Base-by-base conservation (phyloP, 345 rosid genomes). In the Brassica carinata region DNA sequence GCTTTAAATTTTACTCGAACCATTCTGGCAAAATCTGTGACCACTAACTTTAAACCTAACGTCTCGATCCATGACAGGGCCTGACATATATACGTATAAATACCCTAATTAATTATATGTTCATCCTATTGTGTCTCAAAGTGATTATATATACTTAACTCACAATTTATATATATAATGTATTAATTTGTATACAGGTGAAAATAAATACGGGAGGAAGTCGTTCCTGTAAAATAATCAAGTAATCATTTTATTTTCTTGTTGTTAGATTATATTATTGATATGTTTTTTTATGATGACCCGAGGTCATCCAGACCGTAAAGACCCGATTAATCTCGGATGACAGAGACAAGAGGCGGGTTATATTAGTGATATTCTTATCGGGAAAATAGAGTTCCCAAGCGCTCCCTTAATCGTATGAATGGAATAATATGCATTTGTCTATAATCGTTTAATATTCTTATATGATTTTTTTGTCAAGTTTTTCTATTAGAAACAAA, bases 21-120 rank as follows among this genome's bases (percentile, higher is more conserved):
- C 73, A 73, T 30, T 34, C 77, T 73, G 77, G 77, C 82, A 66
- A 57, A 79, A 57, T 58, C 17, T 73, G 73, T 73, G 78, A 79
- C 78, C 73, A 73, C 78, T 58, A 58, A 13, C 51, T 78, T 78
- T 78, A 65, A 34, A 26, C 61, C 72, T 58, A 72, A 78, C 72
- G 81, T 78, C 72, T 64, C 59, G 31, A 72, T 78, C 77, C 33
- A 26, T 65, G 77, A 72, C 81, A 72, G 77, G 55, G 27, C 64
- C 69, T 61, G 29, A 10, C 26, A 43, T 43, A 40, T 38, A 38
- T 40, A 67, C 45, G 26, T 26, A 26, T 4, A 10, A 10, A 9
- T 36, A 51, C 10, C 55, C n/a, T 5, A 2, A 8, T 29, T 9
- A 7, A 5, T n/a, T 38, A 30, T 14, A 13, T 64, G 23, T 7